phyloP scores from a whole-genome alignment of 2,329 filamentous ascomycete genomes.

The Talaromyces sp. region DNA sequence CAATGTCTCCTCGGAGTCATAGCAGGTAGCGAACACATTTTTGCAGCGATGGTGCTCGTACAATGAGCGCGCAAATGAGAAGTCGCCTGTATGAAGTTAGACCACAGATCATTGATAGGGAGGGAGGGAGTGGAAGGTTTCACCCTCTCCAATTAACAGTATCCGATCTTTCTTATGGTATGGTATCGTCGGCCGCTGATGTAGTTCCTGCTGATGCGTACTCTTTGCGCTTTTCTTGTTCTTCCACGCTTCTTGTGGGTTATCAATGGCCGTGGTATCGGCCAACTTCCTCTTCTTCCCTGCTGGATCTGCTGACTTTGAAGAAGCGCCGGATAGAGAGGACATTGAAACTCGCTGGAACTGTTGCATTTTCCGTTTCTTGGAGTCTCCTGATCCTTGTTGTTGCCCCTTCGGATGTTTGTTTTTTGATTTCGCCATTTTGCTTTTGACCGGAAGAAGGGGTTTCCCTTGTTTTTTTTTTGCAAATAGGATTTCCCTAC shows the following conservation, averaged over 20 bases:
- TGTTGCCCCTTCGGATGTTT: constrained; percentile 18
- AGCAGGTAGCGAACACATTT: constrained; percentile 44
- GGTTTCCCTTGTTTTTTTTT: neutral
- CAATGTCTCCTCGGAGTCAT: constrained; percentile 50
- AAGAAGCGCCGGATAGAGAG: neutral
- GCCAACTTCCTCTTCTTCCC: constrained; percentile 12
- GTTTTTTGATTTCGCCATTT: constrained; percentile 18
- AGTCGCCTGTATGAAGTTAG: constrained; percentile 38
- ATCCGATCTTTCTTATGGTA: constrained; percentile 43
- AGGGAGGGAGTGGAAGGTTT: no score
- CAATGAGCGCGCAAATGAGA: constrained; percentile 48
- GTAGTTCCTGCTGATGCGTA: constrained; percentile 17
- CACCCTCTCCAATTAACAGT: constrained; percentile 46
- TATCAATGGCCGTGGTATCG: neutral
- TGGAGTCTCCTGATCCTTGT: constrained; percentile 22
- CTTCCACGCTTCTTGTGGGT: constrained; percentile 5
- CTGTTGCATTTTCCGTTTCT: constrained; percentile 19
- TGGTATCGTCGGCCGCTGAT: constrained; percentile 34
- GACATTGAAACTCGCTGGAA: constrained; percentile 16
- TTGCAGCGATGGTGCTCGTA: constrained; percentile 41
- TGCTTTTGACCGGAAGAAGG: neutral
- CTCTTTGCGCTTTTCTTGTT: neutral
- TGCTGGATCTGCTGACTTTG: neutral
- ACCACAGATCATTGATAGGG: neutral
- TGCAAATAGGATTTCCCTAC: no score